Evolutionary conservation across 768 basidiomycete species (phyloP).

Genomic region (Multifurca ochricompacta): DNA sequence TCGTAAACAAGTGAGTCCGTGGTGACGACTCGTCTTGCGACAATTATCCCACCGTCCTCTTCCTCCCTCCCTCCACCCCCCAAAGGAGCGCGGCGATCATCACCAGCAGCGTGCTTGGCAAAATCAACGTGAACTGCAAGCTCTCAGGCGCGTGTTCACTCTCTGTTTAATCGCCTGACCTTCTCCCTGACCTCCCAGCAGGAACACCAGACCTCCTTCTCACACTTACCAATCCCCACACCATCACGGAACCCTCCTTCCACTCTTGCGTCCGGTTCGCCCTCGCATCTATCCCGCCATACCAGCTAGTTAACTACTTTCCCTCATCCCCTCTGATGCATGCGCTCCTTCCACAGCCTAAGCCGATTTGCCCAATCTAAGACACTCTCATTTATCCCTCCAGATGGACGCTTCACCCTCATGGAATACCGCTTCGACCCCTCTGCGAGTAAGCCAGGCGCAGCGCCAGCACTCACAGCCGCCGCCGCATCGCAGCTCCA

Average conservation of each 20-base stretch:
- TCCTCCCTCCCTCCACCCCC: too few relatives aligned
- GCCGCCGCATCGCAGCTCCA: conserved; percentile 21
- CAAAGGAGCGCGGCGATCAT: conserved; percentile 68
- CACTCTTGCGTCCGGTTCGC: conserved; percentile 87
- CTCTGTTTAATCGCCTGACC: not conserved
- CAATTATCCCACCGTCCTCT: not conserved
- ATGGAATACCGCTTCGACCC: conserved; percentile 72
- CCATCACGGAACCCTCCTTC: conserved; percentile 61
- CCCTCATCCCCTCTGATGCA: not conserved
- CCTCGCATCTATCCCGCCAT: too few relatives aligned
- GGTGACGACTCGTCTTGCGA: not conserved
- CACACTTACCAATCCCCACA: conserved; percentile 45
- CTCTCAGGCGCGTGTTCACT: conserved; percentile 54
- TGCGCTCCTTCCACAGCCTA: conserved; percentile 39
- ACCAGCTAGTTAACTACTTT: too few relatives aligned
- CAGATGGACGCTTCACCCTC: conserved; percentile 81
- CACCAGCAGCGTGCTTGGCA: conserved; percentile 63
- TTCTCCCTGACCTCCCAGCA: conserved; percentile 21
- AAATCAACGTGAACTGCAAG: conserved; percentile 66
- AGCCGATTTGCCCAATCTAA: conserved; percentile 74
- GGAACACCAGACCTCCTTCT: conserved; percentile 88
- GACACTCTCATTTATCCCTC: conserved; percentile 83
- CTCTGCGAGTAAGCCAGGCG: conserved; percentile 24
- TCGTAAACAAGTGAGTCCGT: conserved; percentile 63
- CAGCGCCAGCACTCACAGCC: conserved; percentile 37